A percentile compares a stretch with the other conserved stretches of the same genome.
These are phyloP conservation scores for Coniella lustricola DNA, from an alignment of 2,329 filamentous ascomycete species.

Conservation along the genomic window DNA sequence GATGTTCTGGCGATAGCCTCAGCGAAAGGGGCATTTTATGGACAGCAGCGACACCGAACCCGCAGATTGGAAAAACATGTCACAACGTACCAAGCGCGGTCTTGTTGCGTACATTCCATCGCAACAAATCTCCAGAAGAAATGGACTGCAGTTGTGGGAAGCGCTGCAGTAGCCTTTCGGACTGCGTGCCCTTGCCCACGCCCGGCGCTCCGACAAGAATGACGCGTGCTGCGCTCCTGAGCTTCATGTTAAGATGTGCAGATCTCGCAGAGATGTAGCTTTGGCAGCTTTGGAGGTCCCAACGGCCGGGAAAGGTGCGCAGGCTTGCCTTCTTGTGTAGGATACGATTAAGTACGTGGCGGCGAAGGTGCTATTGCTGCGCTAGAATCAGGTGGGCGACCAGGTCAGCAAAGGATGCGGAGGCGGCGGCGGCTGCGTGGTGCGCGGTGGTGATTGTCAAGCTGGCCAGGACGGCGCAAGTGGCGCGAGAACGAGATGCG, in stretches of 20 bases:
- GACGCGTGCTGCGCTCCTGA: conserved; percentile 77
- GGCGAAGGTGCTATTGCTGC: not conserved
- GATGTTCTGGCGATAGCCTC: too few relatives aligned
- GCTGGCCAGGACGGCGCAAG: conserved; percentile 1
- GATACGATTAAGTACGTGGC: not conserved
- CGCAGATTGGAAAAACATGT: conserved; percentile 10
- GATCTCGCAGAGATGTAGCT: not conserved
- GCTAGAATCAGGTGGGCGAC: not conserved
- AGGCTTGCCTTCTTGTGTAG: conserved; percentile 11
- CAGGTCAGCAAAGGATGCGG: not conserved
- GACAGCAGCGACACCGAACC: too few relatives aligned
- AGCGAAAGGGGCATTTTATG: too few relatives aligned
- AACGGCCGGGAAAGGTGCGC: conserved; percentile 7
- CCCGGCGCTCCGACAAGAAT: conserved; percentile 95
- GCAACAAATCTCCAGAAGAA: conserved; percentile 86
- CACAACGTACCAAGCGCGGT: conserved; percentile 70
- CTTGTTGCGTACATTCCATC: conserved; percentile 83
- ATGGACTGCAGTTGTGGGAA: conserved; percentile 88
- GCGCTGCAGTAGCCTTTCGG: conserved; percentile 74
- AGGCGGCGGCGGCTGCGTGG: not conserved
- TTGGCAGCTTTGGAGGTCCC: conserved; percentile 6
- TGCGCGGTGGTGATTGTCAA: not conserved
- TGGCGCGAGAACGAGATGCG: conserved; percentile 2
- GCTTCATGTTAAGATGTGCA: conserved; percentile 44
- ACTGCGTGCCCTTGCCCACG: conserved; percentile 95